phyloP scores from a whole-genome alignment of 768 basidiomycete genomes.

The Xanthoconium purpureum region DNA sequence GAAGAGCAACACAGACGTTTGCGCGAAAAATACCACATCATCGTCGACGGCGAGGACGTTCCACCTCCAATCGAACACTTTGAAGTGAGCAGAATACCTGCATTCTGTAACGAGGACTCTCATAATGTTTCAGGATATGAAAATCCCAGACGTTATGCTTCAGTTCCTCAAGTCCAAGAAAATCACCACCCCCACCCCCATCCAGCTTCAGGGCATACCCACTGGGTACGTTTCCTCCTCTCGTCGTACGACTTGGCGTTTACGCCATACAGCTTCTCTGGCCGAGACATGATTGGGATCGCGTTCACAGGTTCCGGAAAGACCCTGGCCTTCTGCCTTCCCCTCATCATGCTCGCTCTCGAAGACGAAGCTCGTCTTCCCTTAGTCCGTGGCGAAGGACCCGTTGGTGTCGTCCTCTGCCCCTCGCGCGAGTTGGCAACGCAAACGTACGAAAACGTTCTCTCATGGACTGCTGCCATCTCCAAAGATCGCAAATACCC shows the following conservation, averaged over 20 bases:
- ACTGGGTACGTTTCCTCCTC: constrained; percentile 64
- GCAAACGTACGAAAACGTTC: constrained; percentile 94
- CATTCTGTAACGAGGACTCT: constrained; percentile 4
- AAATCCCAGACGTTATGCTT: constrained; percentile 85
- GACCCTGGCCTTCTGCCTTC: constrained; percentile 97
- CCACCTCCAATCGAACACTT: constrained; percentile 94
- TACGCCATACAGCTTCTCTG: constrained; percentile 65
- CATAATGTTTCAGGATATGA: constrained; percentile 77
- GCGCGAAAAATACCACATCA: constrained; percentile 89
- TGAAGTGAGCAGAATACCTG: constrained; percentile 42
- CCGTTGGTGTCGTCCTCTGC: constrained; percentile 94
- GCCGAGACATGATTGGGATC: constrained; percentile 97
- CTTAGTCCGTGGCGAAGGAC: constrained; percentile 91
- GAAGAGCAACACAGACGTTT: constrained; percentile 68
- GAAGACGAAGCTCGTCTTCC: constrained; percentile 92
- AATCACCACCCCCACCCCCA: constrained; percentile 87
- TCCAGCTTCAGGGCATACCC: constrained; percentile 95
- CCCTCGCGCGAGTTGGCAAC: constrained; percentile 95
- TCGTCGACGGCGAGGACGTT: constrained; percentile 90
- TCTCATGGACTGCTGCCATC: constrained; percentile 80
- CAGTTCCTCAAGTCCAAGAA: constrained; percentile 81
- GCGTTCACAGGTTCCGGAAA: constrained; percentile 99
- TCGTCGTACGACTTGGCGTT: constrained; percentile 1
- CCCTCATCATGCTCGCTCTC: constrained; percentile 91
- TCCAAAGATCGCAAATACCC: constrained; percentile 82